Evolutionary conservation across 495 filamentous ascomycete species (phyloP), one percentile per base, ranked within the genome.

Genomic region (Talaromyces wortmannii): DNA sequence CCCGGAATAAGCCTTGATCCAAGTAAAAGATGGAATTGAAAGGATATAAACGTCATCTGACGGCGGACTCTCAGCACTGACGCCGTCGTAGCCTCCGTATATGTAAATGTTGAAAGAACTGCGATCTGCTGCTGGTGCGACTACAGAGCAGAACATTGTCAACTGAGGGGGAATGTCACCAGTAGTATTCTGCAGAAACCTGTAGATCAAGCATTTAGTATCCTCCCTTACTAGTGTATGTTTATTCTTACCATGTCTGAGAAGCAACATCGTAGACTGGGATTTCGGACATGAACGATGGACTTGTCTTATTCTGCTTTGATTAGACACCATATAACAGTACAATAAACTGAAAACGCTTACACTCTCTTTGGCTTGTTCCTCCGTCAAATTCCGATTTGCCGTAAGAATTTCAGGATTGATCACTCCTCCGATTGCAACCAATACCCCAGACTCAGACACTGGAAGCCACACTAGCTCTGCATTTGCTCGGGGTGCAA

Each of bases 391-490:
- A 42, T 23, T 55, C 15, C 31, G 36, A 11, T 53, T 23, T 6
- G 31, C 45, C 15, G 32, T 60, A 23, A 49, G 53, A 45, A 68
- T 82, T 5, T 71, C 61, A 0, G 80, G 78, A 55, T 72, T 68
- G 17, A 78, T 63, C 31, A 83, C 79, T 13, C 84, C 84, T 4
- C 84, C 84, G 29, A 87, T 65, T 18, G 75, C 79, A 11, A 86
- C 74, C 6, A 87, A 64, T 30, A 81, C 75, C 40, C 84, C 84
- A 45, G 78, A 66, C 11, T 69, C 57, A 11, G 81, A 78, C 23
- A 83, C 77, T 1, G 84, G 84, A n/a, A 87, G 66, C 83, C 83
- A 87, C 5, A 81, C 81, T 5, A 83, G 57, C 31, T 84, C 83
- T 0, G 81, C 74, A 61, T 71, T 75, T 32, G 79, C 82, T 42